phyloP scores from a whole-genome alignment of 331 rosid species.

The Rhamnella rubrinervis region DNA sequence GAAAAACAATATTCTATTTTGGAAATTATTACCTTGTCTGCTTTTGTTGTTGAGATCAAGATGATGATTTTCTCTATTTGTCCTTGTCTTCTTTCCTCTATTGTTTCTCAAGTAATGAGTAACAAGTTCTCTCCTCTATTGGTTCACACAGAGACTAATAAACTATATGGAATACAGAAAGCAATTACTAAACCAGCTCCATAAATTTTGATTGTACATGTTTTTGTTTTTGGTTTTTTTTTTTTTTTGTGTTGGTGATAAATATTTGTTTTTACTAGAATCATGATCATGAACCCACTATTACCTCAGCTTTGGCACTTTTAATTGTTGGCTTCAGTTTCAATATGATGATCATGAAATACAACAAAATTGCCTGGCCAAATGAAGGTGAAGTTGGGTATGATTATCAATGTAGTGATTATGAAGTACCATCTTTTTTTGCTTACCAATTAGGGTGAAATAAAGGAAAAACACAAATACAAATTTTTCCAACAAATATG shows the following conservation, averaged over 20 bases:
- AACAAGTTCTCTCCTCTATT: too few relatives aligned
- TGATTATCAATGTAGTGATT: slow-evolving; percentile 4
- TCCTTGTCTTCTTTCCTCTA: not conserved
- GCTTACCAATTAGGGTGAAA: slow-evolving; percentile 26
- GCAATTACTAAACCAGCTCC: too few relatives aligned
- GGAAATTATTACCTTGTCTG: slow-evolving; percentile 4
- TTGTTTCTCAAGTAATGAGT: too few relatives aligned
- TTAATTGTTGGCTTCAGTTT: not conserved
- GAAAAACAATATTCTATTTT: not conserved
- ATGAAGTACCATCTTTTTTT: slow-evolving; percentile 28
- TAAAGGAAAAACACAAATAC: not conserved
- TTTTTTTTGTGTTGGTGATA: too few relatives aligned
- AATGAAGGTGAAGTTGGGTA: not conserved
- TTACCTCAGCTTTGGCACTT: not conserved
- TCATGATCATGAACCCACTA: not conserved
- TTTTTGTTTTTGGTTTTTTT: too few relatives aligned
- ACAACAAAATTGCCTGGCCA: slow-evolving; percentile 3
- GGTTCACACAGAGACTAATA: too few relatives aligned
- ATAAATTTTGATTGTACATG: too few relatives aligned
- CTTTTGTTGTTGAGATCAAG: not conserved
- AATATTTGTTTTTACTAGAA: not conserved
- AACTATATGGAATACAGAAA: too few relatives aligned
- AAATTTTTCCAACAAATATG: slow-evolving; percentile 21
- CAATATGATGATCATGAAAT: not conserved
- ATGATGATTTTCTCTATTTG: not conserved